Evolutionary conservation across 345 rosid genomes (phyloP), one percentile per base, ranked within the genome.

Genomic region (Dipteronia dyeriana): DNA sequence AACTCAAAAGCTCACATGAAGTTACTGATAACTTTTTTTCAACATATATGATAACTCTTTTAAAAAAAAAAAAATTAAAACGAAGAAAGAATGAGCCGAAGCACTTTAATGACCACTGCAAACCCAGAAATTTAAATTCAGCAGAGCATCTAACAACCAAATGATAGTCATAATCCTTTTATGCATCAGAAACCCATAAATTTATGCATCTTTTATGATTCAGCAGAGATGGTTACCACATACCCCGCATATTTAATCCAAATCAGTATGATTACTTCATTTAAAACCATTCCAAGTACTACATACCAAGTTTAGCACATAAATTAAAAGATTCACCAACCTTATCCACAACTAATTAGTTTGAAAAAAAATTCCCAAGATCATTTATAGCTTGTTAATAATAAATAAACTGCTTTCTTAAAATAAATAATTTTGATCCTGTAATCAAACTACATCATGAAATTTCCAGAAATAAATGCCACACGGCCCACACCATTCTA

Each of bases 1-100:
- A 63, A 39, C 66, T 11, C 45, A 76, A 8, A 53, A 72, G 29
- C 13, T 67, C 19, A 34, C 65, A 61, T 43, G 45, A 38, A 66
- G 17, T 70, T 12, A 26, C n/a, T 25, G 20, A n/a, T n/a, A n/a
- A n/a, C n/a, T n/a, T n/a, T n/a, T n/a, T n/a, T n/a, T n/a, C n/a
- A n/a, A n/a, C 38, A 34, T 34, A 34, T 34, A 34, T 34, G 38
- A 34, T 34, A 34, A 34, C 38, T 29, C 1, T 26, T 26, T 26
- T 1, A 26, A 0, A 29, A 29, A 29, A 29, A 29, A 29, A 29
- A 29, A 2, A 26, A 26, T 26, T 29, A 29, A 29, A 29, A 29
- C 5, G 34, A 39, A 22, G 14, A 38, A 70, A 16, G 14, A 26
- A 57, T 13, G 6, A 34, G 11, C 16, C 1, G 49, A 31, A 74